These are phyloP conservation scores for Eutrema japonicum DNA, from an alignment of 345 rosid genomes.

Conservation along the genomic window DNA sequence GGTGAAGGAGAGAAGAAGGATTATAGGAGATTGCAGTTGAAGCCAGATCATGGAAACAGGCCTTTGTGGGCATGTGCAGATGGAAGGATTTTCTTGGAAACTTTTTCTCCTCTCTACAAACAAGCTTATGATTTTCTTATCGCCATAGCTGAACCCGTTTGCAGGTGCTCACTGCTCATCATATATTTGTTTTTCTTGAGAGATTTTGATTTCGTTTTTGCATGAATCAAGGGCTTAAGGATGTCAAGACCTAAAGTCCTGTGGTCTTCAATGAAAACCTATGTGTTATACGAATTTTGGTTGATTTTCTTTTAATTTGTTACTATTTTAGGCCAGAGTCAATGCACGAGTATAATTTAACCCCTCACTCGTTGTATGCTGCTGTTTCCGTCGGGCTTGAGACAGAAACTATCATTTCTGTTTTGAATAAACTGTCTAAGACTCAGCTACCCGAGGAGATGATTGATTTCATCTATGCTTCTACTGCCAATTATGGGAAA, in stretches of 20 bases:
- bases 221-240: no score
- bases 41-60: conserved; percentile 77
- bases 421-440: conserved; percentile 88
- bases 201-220: background rate
- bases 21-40: conserved; percentile 76
- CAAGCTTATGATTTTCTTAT: conserved; percentile 97
- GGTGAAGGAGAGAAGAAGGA: conserved; percentile 74
- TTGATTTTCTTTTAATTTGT: conserved; percentile 7
- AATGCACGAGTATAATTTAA: conserved; percentile 95
- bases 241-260: background rate
- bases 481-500: conserved; percentile 97
- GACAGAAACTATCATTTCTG: conserved; percentile 84
- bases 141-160: conserved; percentile 97
- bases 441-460: conserved; percentile 90
- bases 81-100: conserved; percentile 86
- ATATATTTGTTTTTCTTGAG: background rate
- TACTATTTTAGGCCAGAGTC: conserved; percentile 78
- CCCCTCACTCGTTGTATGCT: conserved; percentile 94
- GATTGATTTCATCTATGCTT: conserved; percentile 80
- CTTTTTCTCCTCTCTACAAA: conserved; percentile 81
- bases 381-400: conserved; percentile 97
- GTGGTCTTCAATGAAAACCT: background rate
- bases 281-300: background rate
- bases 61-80: conserved; percentile 98
- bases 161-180: conserved; percentile 63